phyloP scores from a whole-genome alignment of 2,329 filamentous ascomycete genomes.

The Penicillium sp. region DNA sequence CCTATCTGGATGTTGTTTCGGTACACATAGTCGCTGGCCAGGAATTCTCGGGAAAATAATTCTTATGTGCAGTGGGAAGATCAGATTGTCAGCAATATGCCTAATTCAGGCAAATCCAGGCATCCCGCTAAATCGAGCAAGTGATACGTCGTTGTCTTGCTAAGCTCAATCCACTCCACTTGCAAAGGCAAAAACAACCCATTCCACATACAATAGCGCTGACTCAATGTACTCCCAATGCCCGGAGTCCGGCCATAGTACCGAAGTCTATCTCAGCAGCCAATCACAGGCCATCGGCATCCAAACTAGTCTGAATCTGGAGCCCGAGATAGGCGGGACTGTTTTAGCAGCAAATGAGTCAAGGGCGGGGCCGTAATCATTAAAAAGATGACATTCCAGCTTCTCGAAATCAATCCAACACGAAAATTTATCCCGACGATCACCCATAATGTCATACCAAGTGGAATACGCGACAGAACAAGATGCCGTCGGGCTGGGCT shows the following conservation, averaged over 20 bases:
- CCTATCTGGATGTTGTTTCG: no score
- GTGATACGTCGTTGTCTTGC: no score
- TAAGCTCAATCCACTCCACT: no score
- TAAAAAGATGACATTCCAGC: neutral
- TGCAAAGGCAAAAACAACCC: no score
- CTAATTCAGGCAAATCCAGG: no score
- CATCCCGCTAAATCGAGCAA: no score
- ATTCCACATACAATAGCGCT: no score
- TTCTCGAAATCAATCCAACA: neutral
- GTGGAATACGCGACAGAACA: constrained; percentile 37
- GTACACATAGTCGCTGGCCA: no score
- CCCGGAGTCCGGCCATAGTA: neutral
- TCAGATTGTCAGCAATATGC: no score
- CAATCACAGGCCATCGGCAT: neutral
- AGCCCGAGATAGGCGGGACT: neutral
- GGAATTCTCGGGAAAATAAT: no score
- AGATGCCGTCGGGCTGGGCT: constrained; percentile 45
- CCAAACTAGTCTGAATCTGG: neutral
- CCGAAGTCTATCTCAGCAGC: neutral
- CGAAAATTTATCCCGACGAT: neutral
- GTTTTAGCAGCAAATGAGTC: neutral
- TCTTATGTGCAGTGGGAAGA: no score
- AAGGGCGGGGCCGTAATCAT: neutral
- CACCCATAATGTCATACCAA: constrained; percentile 7
- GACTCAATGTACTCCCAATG: no score